These are phyloP conservation scores for Candida piceae DNA, from an alignment of 805 yeast species.

Conservation along the genomic window DNA sequence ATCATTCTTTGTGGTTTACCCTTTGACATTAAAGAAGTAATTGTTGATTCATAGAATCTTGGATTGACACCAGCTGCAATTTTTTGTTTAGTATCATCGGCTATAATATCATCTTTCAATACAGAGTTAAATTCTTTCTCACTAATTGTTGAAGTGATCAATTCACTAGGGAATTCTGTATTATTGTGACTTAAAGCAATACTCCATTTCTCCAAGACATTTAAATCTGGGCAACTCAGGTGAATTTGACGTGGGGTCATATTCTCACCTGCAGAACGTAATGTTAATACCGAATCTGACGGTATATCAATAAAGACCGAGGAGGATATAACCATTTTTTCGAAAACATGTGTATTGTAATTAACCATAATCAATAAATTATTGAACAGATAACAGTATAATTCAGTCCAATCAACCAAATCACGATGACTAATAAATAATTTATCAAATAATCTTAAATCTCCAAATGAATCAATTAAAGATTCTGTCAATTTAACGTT, in stretches of 20 bases:
- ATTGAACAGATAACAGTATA: conserved; percentile 27
- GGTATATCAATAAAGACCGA: conserved; percentile 12
- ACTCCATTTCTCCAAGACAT: conserved; percentile 28
- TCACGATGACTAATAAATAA: conserved; percentile 10
- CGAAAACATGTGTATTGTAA: conserved; percentile 2
- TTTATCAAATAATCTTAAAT: conserved; percentile 27
- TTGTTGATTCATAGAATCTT: conserved; percentile 25
- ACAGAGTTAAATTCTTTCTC: conserved; percentile 23
- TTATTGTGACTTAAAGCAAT: conserved; percentile 22
- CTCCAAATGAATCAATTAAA: conserved; percentile 24
- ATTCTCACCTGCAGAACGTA: conserved; percentile 1
- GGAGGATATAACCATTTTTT: conserved; percentile 12
- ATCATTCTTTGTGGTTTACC: conserved; percentile 25
- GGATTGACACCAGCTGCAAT: conserved; percentile 22
- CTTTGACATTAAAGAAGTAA: conserved; percentile 18
- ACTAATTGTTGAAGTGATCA: conserved; percentile 23
- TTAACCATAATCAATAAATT: conserved; percentile 20
- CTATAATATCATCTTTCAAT: too few species aligned
- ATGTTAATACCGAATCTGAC: conserved; percentile 12
- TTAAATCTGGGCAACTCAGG: conserved; percentile 10
- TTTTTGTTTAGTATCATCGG: not conserved
- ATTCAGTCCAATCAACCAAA: conserved; percentile 6
- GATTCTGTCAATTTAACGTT: conserved; percentile 9
- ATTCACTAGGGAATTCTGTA: conserved; percentile 18
- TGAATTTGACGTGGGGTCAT: not conserved